Evolutionary conservation across 176 grass and related monocot species (phyloP).

Genomic region (Carex cristatella): DNA sequence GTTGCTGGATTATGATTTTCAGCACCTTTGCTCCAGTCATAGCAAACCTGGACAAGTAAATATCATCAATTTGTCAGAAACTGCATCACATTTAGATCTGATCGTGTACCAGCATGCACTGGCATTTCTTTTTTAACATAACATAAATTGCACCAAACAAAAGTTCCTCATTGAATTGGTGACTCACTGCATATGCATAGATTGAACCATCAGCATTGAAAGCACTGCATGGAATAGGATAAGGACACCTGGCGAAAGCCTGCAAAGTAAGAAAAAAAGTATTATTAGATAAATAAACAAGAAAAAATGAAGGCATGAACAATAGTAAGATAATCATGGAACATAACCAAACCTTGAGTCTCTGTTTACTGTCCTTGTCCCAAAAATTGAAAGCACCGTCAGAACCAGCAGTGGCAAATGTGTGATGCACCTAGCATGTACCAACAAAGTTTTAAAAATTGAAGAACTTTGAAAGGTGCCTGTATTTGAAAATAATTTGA

Average conservation of each 20-base stretch:
- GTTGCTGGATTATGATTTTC: slow-evolving; percentile 87
- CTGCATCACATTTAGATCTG: not conserved
- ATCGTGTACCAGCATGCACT: not conserved
- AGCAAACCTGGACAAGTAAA: slow-evolving; percentile 44
- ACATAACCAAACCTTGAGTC: slow-evolving; percentile 56
- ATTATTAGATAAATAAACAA: not conserved
- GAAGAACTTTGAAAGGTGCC: not conserved
- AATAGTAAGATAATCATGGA: slow-evolving; percentile 9
- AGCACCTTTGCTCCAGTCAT: slow-evolving; percentile 95
- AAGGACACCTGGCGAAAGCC: slow-evolving; percentile 72
- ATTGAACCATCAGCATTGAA: slow-evolving; percentile 95
- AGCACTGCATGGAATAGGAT: slow-evolving; percentile 82
- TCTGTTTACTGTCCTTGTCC: slow-evolving; percentile 89
- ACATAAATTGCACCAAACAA: not conserved
- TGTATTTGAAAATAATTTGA: not conserved
- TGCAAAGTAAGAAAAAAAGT: slow-evolving; percentile 22
- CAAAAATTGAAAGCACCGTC: slow-evolving; percentile 90
- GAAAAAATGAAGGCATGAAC: not conserved
- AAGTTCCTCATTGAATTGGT: not conserved
- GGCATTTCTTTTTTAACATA: not conserved
- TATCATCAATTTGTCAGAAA: not conserved
- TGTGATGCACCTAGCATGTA: slow-evolving; percentile 61
- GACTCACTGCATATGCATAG: slow-evolving; percentile 87
- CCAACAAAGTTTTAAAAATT: not conserved
- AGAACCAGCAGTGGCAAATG: slow-evolving; percentile 79